Conservation (phyloP, 2,329 filamentous ascomycete species). For the Fusarium secorum region DNA sequence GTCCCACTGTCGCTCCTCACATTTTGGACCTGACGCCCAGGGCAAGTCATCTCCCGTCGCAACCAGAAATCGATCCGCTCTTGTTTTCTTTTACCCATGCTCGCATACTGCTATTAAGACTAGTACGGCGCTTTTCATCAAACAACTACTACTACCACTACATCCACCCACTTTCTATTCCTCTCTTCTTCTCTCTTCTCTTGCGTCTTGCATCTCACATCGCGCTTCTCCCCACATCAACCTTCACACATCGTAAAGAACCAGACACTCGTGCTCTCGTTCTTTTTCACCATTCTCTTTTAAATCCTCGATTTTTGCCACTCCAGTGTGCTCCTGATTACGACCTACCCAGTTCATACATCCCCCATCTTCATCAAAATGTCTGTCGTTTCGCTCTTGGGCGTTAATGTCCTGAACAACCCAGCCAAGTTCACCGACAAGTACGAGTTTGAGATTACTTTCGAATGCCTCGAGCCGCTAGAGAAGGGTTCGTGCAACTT, state of each 20-base stretch:
- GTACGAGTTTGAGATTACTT: conserved; percentile 98
- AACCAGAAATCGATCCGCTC: conserved; percentile 37
- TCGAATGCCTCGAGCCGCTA: conserved; percentile 93
- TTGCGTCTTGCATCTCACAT: conserved; percentile 9
- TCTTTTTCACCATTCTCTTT: background rate
- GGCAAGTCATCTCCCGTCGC: conserved; percentile 36
- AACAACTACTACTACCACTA: background rate
- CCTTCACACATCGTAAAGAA: conserved; percentile 6
- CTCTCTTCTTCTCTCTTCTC: background rate
- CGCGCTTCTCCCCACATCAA: conserved; percentile 7
- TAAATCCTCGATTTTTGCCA: background rate
- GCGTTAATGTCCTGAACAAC: conserved; percentile 97
- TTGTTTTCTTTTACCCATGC: conserved; percentile 36
- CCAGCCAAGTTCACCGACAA: conserved; percentile 91
- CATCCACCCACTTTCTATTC: conserved; percentile 15
- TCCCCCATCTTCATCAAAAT: conserved; percentile 57
- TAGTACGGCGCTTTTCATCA: conserved; percentile 24
- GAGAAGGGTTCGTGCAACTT: conserved; percentile 75
- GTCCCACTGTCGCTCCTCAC: conserved; percentile 33
- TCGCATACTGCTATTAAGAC: conserved; percentile 6
- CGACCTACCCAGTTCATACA: background rate
- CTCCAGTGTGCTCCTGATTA: background rate
- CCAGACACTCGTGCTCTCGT: background rate
- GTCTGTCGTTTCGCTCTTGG: conserved; percentile 96
- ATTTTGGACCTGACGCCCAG: conserved; percentile 24